These are phyloP conservation scores for Colletotrichum brevisporum DNA, from an alignment of 2,329 filamentous ascomycete species.

Conservation along the genomic window DNA sequence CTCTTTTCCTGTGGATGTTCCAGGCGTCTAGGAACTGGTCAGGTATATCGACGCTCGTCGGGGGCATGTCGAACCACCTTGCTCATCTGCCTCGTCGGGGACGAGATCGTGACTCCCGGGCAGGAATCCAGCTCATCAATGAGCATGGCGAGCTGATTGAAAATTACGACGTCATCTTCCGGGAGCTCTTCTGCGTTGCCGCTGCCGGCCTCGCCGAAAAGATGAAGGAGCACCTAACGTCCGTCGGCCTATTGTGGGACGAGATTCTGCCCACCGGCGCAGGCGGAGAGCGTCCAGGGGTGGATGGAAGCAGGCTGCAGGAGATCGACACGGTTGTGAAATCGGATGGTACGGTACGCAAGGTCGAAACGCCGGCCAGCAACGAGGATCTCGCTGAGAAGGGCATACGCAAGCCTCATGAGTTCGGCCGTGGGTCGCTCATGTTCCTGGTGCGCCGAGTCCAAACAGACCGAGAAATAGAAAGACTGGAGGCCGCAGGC, in stretches of 20 bases:
- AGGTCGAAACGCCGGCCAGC: conserved; percentile 26
- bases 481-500: conserved; percentile 77
- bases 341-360: conserved; percentile 40
- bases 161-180: conserved; percentile 82
- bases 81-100: conserved; percentile 59
- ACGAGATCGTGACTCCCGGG: conserved; percentile 56
- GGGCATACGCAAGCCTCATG: conserved; percentile 49
- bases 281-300: conserved; percentile 43
- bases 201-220: conserved; percentile 80
- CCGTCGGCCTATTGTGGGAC: conserved; percentile 80
- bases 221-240: conserved; percentile 73
- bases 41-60: conserved; percentile 76
- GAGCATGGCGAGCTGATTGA: conserved; percentile 72
- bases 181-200: conserved; percentile 86
- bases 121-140: conserved; percentile 60
- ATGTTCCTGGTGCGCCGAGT: conserved; percentile 83
- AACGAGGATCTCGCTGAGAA: conserved; percentile 59
- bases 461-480: conserved; percentile 69
- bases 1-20: conserved; percentile 90
- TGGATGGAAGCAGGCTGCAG: conserved; percentile 14
- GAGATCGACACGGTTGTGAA: conserved; percentile 21
- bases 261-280: conserved; percentile 79
- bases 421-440: conserved; percentile 80
- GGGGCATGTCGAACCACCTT: conserved; percentile 81
- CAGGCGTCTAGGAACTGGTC: conserved; percentile 84